A percentile compares a stretch with the other conserved stretches of the same genome.
phyloP scores from a whole-genome alignment of 1,139 yeast species.

The Hansenula lynferdii region DNA sequence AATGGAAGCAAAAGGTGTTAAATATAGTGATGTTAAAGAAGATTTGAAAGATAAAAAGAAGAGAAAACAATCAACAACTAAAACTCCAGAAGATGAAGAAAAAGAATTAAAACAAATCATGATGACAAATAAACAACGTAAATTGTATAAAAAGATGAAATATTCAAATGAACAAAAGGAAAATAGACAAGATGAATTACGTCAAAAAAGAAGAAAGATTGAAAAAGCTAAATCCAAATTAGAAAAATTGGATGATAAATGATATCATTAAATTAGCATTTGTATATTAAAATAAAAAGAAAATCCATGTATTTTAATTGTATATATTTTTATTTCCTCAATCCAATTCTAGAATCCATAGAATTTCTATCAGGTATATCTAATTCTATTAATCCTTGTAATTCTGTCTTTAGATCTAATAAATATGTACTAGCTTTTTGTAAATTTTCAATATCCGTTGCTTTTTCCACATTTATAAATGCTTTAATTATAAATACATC shows the following conservation, averaged over 20 bases:
- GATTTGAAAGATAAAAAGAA: slow-evolving; percentile 18
- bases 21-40: slow-evolving; percentile 53
- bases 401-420: slow-evolving; percentile 54
- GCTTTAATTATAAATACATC: slow-evolving; percentile 48
- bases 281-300: slow-evolving; percentile 1
- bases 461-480: slow-evolving; percentile 61
- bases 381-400: slow-evolving; percentile 62
- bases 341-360: slow-evolving; percentile 68
- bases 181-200: slow-evolving; percentile 66
- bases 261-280: slow-evolving; percentile 15
- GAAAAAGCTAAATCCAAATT: slow-evolving; percentile 62
- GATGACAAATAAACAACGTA: slow-evolving; percentile 97
- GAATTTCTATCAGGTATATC: slow-evolving; percentile 72
- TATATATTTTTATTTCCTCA: too few relatives aligned
- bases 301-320: too few relatives aligned
- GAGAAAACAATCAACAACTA: slow-evolving; percentile 35
- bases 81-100: slow-evolving; percentile 62
- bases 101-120: slow-evolving; percentile 87
- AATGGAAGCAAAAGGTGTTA: slow-evolving; percentile 84
- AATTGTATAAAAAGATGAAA: slow-evolving; percentile 93
- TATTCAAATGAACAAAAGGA: slow-evolving; percentile 86
- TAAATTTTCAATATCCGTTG: slow-evolving; percentile 73
- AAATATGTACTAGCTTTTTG: slow-evolving; percentile 62
- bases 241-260: slow-evolving; percentile 31
- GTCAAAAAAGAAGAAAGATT: slow-evolving; percentile 74